Evolutionary conservation across 495 filamentous ascomycete species (phyloP).

Genomic region (Parathielavia appendiculata): DNA sequence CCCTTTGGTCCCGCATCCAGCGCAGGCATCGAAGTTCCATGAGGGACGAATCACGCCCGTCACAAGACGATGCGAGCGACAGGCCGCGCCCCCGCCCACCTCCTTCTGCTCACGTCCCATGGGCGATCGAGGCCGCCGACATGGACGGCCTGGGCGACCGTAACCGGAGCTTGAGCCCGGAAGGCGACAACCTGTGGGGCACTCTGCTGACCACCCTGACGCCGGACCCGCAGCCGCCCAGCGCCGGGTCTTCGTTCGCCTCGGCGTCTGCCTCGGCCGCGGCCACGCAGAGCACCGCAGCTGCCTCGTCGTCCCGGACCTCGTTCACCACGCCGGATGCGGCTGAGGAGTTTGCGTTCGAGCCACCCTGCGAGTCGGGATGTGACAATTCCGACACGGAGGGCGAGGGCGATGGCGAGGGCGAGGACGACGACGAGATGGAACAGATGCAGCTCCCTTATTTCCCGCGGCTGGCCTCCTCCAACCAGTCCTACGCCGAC

Average conservation of each 20-base stretch:
- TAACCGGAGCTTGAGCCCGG: conserved; percentile 73
- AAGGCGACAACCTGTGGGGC: conserved; percentile 67
- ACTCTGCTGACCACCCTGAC: conserved; percentile 73
- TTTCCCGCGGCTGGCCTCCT: conserved; percentile 13
- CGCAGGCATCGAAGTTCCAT: background rate
- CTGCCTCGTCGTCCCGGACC: conserved; percentile 32
- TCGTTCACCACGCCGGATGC: conserved; percentile 34
- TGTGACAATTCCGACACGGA: conserved; percentile 36
- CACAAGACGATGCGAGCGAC: background rate
- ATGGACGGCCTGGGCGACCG: conserved; percentile 79
- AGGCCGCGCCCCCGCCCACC: background rate
- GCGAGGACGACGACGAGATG: conserved; percentile 27
- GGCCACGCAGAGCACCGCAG: conserved; percentile 33
- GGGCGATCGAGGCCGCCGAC: conserved; percentile 7
- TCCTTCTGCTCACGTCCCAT: background rate
- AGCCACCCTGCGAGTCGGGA: conserved; percentile 39
- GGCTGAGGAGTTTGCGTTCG: conserved; percentile 28
- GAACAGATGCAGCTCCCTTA: conserved; percentile 11
- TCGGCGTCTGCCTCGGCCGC: conserved; percentile 52
- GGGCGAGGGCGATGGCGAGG: conserved; percentile 29
- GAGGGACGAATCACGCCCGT: background rate
- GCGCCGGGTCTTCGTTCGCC: conserved; percentile 72
- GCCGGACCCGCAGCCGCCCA: conserved; percentile 74
- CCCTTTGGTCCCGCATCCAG: background rate
- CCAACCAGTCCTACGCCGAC: conserved; percentile 35